Base-by-base conservation (phyloP, 305 asterid species). In the Rubia peregrina region DNA sequence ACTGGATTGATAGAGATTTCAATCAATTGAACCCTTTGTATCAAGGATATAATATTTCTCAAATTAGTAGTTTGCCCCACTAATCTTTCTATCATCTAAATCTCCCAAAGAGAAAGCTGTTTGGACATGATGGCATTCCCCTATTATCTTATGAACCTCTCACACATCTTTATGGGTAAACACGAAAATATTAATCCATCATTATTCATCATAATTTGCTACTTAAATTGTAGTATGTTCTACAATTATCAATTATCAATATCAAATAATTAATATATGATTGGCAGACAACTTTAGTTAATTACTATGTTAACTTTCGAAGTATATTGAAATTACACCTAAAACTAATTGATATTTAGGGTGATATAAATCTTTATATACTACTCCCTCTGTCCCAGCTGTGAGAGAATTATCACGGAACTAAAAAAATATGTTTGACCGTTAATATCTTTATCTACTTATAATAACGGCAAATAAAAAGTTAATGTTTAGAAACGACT, bases 91-190 rank as follows among this genome's bases (percentile, higher is more conserved):
- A 19, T 21, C 30, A 70, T 59, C 67, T 44, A 57, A 10, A 57
- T 21, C 66, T 36, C 49, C 33, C 40, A n/a, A 55, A 56, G 30
- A 42, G 40, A 57, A 40, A 57, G 66, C 33, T 40, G 68, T n/a
- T 11, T 70, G 41, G 33, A 57, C 73, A 70, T 22, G 33, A 67
- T 67, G 61, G 19, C 53, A 30, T n/a, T 5, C 14, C 57, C 9
- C 46, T 30, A 43, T 14, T 67, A 56, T 55, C 60, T 46, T 43
- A 21, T 61, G 24, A 70, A 43, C 67, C 73, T 68, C 68, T 74
- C 78, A 74, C 78, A 68, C 78, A 36, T 60, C 73, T 68, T 74
- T 74, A 60, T 73, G 72, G 19, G 36, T 16, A 43, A 6, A 70
- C 66, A 42, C n/a, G 33, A 57, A 59, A 59, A 57, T 42, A 65